Conservation (phyloP, 78 protist genomes). For the Emiliania huxleyi region DNA sequence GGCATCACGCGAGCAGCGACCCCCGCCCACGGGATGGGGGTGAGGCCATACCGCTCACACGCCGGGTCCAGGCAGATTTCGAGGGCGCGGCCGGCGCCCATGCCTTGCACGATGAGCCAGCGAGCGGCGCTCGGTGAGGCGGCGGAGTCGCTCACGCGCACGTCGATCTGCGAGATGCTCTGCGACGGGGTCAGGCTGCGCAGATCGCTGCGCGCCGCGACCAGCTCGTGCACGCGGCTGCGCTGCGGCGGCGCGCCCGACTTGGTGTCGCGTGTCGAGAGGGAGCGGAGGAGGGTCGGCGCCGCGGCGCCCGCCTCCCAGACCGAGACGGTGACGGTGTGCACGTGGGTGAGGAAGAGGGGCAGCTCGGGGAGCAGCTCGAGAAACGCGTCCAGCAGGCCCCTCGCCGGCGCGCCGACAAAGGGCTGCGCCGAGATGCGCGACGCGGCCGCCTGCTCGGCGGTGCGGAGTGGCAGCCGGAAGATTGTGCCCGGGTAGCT, state of each 20-base stretch:
- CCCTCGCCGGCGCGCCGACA: no score
- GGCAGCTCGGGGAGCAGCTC: no score
- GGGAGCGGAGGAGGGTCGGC: background rate
- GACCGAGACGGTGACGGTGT: no score
- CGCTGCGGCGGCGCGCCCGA: background rate
- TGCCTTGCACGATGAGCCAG: background rate
- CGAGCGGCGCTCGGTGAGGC: no score
- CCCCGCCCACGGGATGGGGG: slow-evolving; percentile 47
- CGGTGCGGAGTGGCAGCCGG: slow-evolving; percentile 5
- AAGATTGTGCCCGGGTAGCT: slow-evolving; percentile 16
- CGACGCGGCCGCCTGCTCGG: background rate
- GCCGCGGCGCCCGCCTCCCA: background rate
- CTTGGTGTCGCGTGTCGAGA: background rate
- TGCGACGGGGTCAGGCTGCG: no score
- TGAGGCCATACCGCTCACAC: background rate
- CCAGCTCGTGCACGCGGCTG: background rate
- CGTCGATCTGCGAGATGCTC: no score
- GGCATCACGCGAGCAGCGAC: background rate
- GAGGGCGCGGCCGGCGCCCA: background rate
- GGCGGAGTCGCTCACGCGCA: no score
- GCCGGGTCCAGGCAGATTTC: background rate
- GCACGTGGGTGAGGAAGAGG: no score
- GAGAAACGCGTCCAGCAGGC: no score
- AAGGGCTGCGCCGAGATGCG: background rate
- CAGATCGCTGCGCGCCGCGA: no score